Conservation (phyloP, 148 eudicot species). For the Tetragonia tetragonoides region DNA sequence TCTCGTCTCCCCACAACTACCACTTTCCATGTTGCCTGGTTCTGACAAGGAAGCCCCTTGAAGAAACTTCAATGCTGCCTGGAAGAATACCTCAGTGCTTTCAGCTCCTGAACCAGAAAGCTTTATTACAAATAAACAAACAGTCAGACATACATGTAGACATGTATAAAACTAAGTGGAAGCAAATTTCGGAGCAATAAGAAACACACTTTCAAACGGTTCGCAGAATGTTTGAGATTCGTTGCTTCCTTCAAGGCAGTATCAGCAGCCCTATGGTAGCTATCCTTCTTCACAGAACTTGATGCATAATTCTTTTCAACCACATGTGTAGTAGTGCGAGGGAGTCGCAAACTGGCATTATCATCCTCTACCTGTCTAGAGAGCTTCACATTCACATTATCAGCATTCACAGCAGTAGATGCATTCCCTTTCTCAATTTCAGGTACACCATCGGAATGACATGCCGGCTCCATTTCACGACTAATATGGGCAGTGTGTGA, state of each 20-base stretch:
- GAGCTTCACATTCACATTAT: slow-evolving; percentile 18
- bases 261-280: slow-evolving; percentile 33
- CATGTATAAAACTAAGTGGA: background rate
- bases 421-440: slow-evolving; percentile 27
- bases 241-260: slow-evolving; percentile 48
- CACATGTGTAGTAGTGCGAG: background rate
- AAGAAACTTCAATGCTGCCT: slow-evolving; percentile 55
- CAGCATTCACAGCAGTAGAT: slow-evolving; percentile 19
- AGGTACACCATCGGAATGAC: slow-evolving; percentile 14
- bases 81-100: slow-evolving; percentile 45
- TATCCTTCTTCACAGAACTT: slow-evolving; percentile 28
- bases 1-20: slow-evolving; percentile 30
- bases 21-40: slow-evolving; percentile 33
- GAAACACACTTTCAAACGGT: slow-evolving; percentile 38
- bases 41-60: slow-evolving; percentile 49
- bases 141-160: slow-evolving; percentile 17
- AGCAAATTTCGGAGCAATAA: slow-evolving; percentile 4
- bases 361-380: slow-evolving; percentile 15
- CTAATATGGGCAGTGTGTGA: slow-evolving; percentile 15
- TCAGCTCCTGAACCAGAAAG: slow-evolving; percentile 33
- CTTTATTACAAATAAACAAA: slow-evolving; percentile 20
- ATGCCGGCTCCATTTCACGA: slow-evolving; percentile 20
- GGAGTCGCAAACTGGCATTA: slow-evolving; percentile 19
- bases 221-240: slow-evolving; percentile 45
- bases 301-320: slow-evolving; percentile 26